Percentiles rank a stretch among this genome's conserved stretches.
phyloP scores from a whole-genome alignment of 352 stramenopile genomes.

The Pilasporangium apinafurcum region DNA sequence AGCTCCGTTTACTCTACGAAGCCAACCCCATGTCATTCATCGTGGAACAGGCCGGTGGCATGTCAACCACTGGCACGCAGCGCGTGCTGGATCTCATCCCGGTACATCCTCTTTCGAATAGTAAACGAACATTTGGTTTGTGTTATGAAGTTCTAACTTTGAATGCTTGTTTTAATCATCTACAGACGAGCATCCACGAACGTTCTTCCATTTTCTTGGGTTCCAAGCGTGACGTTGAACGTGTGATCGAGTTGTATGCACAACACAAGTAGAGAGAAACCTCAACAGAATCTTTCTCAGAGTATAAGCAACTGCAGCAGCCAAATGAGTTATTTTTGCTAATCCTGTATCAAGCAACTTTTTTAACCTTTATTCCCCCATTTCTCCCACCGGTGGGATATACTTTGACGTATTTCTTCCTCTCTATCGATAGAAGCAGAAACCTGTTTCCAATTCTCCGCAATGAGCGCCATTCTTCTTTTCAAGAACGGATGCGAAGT shows the following conservation, averaged over 20 bases:
- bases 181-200: constrained; percentile 92
- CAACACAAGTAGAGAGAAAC: constrained; percentile 34
- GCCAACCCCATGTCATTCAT: constrained; percentile 99
- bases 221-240: constrained; percentile 82
- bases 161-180: neutral
- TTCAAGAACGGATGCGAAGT: no score
- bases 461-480: no score
- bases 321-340: neutral
- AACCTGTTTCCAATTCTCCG: no score
- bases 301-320: neutral
- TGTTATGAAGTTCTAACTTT: neutral
- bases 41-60: constrained; percentile 95
- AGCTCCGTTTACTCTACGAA: constrained; percentile 98
- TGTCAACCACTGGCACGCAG: constrained; percentile 92
- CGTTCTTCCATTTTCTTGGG: constrained; percentile 98
- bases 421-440: neutral
- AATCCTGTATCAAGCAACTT: no score
- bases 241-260: constrained; percentile 71
- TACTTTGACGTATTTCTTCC: neutral
- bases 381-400: no score
- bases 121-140: neutral
- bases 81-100: constrained; percentile 93
- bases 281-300: neutral
- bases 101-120: constrained; percentile 21
- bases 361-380: no score